Conservation (phyloP, 2,329 filamentous ascomycete genomes). For the Parascedosporium putredinis region DNA sequence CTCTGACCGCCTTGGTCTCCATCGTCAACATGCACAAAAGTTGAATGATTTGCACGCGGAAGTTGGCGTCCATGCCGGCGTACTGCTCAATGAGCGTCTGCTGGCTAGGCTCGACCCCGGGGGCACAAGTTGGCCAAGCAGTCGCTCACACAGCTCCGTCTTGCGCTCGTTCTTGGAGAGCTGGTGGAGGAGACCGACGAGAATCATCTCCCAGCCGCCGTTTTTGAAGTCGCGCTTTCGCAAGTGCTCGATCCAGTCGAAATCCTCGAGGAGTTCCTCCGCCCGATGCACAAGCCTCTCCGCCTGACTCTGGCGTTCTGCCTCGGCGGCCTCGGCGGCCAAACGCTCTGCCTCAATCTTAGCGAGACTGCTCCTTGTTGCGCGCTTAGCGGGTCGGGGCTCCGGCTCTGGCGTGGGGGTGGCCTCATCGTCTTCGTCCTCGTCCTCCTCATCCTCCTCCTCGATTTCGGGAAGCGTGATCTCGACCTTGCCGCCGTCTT, state of each 20-base stretch:
- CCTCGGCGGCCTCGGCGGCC: constrained; percentile 47
- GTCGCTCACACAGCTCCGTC: constrained; percentile 62
- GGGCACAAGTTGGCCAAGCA: constrained; percentile 74
- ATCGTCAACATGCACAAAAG: constrained; percentile 78
- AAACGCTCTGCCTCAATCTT: constrained; percentile 67
- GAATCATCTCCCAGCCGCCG: constrained; percentile 84
- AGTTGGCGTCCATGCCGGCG: constrained; percentile 67
- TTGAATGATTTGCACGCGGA: constrained; percentile 69
- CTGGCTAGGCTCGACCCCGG: constrained; percentile 62
- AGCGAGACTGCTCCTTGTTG: constrained; percentile 76
- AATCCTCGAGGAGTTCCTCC: constrained; percentile 61
- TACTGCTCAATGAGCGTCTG: constrained; percentile 68
- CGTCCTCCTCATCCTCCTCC: constrained; percentile 58
- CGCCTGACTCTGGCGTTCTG: constrained; percentile 36
- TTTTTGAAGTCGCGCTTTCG: constrained; percentile 75
- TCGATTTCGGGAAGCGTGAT: constrained; percentile 68
- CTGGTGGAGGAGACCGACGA: constrained; percentile 78
- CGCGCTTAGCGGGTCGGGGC: constrained; percentile 54
- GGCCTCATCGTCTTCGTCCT: constrained; percentile 46
- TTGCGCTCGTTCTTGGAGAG: constrained; percentile 66
- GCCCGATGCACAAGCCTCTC: constrained; percentile 50
- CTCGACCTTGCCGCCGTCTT: constrained; percentile 67
- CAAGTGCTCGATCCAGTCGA: constrained; percentile 78
- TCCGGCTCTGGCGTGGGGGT: constrained; percentile 61
- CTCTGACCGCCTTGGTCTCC: constrained; percentile 75